A percentile compares a stretch with the other conserved stretches of the same genome.
These are phyloP conservation scores for Neoboletus subvelutipes DNA, from an alignment of 768 basidiomycete species.

Conservation along the genomic window DNA sequence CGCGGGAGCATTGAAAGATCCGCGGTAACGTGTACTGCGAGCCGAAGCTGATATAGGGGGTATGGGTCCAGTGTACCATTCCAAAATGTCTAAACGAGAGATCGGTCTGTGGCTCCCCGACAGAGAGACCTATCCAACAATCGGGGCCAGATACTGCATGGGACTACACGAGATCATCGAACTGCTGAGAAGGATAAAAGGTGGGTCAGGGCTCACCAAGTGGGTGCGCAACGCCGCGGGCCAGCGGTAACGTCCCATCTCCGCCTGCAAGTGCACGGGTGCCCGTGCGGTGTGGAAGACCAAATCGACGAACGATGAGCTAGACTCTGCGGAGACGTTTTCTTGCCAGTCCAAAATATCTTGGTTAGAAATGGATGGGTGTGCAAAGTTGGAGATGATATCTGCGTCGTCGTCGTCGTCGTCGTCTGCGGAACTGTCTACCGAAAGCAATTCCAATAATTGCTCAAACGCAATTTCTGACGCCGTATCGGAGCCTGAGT, in stretches of 20 bases:
- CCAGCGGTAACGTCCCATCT: not conserved
- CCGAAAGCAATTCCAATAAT: not conserved
- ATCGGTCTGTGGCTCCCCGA: constrained; percentile 1
- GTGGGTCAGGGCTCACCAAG: not conserved
- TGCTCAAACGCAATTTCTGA: not conserved
- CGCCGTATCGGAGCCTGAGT: not conserved
- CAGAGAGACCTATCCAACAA: constrained; percentile 8
- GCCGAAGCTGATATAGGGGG: not conserved
- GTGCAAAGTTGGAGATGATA: too few species aligned
- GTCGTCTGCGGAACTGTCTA: not conserved
- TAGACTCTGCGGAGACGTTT: not conserved
- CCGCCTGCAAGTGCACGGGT: not conserved
- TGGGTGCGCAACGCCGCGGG: not conserved
- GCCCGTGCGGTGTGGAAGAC: not conserved
- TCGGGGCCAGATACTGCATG: not conserved
- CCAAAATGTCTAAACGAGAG: constrained; percentile 3
- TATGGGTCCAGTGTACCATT: constrained; percentile 3
- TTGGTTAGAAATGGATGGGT: not conserved
- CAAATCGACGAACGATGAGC: not conserved
- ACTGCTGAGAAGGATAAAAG: not conserved
- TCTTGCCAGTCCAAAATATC: not conserved
- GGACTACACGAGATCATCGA: not conserved
- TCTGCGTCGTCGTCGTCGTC: not conserved
- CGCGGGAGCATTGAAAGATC: not conserved
- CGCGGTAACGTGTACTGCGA: not conserved